phyloP scores from a whole-genome alignment of 1,284 basidiomycete species.

The Cryptococcus sp. region DNA sequence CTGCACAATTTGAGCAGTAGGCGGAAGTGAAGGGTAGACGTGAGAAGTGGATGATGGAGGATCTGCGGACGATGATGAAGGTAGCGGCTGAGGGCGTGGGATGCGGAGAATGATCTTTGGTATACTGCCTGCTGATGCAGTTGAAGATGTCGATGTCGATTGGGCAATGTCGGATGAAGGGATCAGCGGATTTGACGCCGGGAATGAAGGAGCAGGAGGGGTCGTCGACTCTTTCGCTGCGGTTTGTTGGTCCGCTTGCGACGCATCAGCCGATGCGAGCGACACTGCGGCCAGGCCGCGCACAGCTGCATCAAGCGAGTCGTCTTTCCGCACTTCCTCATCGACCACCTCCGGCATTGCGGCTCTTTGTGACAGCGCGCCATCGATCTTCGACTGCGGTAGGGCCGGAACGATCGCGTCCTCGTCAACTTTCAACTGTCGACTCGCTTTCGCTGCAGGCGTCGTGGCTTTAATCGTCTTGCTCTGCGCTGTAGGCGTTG shows the following conservation, averaged over 20 bases:
- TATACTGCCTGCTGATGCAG: neutral
- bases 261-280: no score
- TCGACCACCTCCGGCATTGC: no score
- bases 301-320: neutral
- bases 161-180: neutral
- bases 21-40: conserved; percentile 3
- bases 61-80: neutral
- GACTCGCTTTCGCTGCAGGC: neutral
- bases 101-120: conserved; percentile 31
- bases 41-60: conserved; percentile 1
- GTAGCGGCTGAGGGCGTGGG: conserved; percentile 15
- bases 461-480: neutral
- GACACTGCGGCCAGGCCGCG: neutral
- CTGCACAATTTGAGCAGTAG: neutral
- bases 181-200: no score
- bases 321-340: neutral
- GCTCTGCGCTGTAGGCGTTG: neutral
- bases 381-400: neutral
- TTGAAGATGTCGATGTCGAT: neutral
- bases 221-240: no score
- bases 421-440: neutral
- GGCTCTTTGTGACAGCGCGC: neutral
- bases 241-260: no score
- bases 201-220: no score
- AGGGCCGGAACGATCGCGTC: neutral